Evolutionary conservation across 2,329 filamentous ascomycete genomes (phyloP).

Genomic region (Tolypocladium guangdongense): DNA sequence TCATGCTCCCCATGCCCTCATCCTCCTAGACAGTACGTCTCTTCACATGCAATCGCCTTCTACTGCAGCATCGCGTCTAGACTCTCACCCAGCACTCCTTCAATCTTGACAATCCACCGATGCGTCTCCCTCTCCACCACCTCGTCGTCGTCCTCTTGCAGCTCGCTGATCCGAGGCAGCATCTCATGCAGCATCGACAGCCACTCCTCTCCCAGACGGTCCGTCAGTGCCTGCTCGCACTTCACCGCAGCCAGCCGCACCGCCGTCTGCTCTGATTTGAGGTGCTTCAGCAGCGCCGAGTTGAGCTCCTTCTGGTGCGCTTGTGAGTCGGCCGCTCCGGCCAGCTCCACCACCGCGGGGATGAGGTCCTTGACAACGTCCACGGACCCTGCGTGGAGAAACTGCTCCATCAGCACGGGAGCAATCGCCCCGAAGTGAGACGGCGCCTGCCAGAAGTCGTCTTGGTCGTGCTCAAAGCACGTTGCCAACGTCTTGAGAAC

Average conservation of each 20-base stretch:
- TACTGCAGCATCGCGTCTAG: constrained; percentile 87
- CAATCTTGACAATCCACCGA: constrained; percentile 83
- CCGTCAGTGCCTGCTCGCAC: constrained; percentile 70
- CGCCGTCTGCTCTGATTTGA: constrained; percentile 60
- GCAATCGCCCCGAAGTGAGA: constrained; percentile 70
- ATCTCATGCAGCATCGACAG: constrained; percentile 84
- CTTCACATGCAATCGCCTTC: not conserved
- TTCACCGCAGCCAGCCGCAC: constrained; percentile 74
- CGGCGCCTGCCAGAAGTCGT: constrained; percentile 92
- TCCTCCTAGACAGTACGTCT: not conserved
- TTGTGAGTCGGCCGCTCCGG: constrained; percentile 67
- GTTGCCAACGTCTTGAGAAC: constrained; percentile 62
- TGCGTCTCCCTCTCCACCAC: constrained; percentile 81
- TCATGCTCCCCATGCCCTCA: not conserved
- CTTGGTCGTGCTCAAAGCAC: constrained; percentile 81
- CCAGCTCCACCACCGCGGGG: constrained; percentile 69
- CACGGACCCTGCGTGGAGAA: constrained; percentile 34
- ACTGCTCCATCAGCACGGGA: constrained; percentile 57
- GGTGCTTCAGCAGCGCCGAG: constrained; percentile 60
- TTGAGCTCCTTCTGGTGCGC: constrained; percentile 91
- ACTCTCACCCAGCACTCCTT: constrained; percentile 80
- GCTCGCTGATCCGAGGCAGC: constrained; percentile 88
- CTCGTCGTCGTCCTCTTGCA: constrained; percentile 95
- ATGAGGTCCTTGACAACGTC: constrained; percentile 46
- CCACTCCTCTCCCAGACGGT: constrained; percentile 86